Evolutionary conservation across 208 protist species (phyloP).

Genomic region (Porcisia hertigi): DNA sequence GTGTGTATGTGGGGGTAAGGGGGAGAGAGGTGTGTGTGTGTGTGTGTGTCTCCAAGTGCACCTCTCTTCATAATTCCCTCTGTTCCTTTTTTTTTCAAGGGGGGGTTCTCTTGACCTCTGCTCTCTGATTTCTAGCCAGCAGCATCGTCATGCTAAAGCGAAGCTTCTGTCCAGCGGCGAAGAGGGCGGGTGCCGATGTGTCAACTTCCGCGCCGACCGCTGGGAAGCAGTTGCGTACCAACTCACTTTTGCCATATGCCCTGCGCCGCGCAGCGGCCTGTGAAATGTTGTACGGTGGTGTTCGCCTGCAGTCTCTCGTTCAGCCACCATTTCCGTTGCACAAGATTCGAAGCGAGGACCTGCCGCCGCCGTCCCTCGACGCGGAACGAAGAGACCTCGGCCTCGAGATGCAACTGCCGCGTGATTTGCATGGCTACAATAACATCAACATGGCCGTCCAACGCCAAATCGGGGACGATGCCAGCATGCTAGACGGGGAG

Average conservation of each 20-base stretch:
- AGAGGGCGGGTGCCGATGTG: background rate
- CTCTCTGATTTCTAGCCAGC: background rate
- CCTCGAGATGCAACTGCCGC: slow-evolving; percentile 69
- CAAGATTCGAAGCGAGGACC: slow-evolving; percentile 54
- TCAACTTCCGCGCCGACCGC: background rate
- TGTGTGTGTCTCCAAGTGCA: background rate
- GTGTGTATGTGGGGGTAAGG: no score
- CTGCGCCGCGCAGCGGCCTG: slow-evolving; percentile 59
- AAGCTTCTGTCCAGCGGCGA: background rate
- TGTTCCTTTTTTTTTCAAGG: background rate
- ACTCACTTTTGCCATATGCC: slow-evolving; percentile 70
- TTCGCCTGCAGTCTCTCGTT: slow-evolving; percentile 63
- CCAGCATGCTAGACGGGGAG: slow-evolving; percentile 4
- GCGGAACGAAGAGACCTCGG: slow-evolving; percentile 58
- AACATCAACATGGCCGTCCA: slow-evolving; percentile 36
- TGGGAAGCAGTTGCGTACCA: background rate
- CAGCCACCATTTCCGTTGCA: slow-evolving; percentile 51
- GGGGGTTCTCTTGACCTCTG: background rate
- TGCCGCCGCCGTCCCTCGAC: slow-evolving; percentile 55
- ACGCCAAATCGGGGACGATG: slow-evolving; percentile 31
- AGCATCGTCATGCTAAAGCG: slow-evolving; percentile 20
- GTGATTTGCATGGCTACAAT: slow-evolving; percentile 32
- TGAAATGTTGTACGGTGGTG: slow-evolving; percentile 84
- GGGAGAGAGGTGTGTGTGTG: no score
- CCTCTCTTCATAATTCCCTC: background rate